Evolutionary conservation across 352 stramenopile genomes (phyloP), one percentile per base, ranked within the genome.

Genomic region (Phytophthora quininea): DNA sequence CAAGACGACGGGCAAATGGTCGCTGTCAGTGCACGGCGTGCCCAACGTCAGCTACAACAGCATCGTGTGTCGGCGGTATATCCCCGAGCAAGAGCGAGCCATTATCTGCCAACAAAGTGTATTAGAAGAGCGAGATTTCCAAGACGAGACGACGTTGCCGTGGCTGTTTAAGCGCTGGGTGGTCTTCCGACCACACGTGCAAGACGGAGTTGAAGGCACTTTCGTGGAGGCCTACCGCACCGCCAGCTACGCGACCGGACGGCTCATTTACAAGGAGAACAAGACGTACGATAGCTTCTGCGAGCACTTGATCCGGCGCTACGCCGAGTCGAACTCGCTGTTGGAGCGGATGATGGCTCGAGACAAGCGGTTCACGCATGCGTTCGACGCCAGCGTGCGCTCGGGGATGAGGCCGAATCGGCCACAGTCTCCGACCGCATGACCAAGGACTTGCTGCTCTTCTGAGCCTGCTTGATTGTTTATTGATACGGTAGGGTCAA

Each of bases 241-340:
- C 11, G 88, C 88, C 46, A 93, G 85, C 71, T 95, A 95, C 62
- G 88, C 88, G 8, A 93, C 88, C 1, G 88, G 88, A 2, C 67
- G 84, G 24, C 84, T 89, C 60, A 92, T 95, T 67, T 95, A 95
- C 83, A 93, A 93, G 72, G 88, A 93, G 48, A 87, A 93, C 77
- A 93, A 93, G 66, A 92, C 84, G 68, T 95, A 95, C 77, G 88
- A 95, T 71, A 93, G 86, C 67, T 95, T 95, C 63, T 95, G 88
- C 67, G 88, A 95, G 68, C 88, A 95, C 72, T 59, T 95, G 53
- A 95, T 95, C 71, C 84, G 88, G 54, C 84, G 88, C 38, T 95
- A 95, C 56, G 85, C 88, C 46, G 88, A 95, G 73, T 93, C 82
- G 8, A 95, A 95, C 61, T 77, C 82, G 57, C 71, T 95, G 46